Base-by-base conservation (phyloP, 2,329 filamentous ascomycete species). In the Periconia sp. region DNA sequence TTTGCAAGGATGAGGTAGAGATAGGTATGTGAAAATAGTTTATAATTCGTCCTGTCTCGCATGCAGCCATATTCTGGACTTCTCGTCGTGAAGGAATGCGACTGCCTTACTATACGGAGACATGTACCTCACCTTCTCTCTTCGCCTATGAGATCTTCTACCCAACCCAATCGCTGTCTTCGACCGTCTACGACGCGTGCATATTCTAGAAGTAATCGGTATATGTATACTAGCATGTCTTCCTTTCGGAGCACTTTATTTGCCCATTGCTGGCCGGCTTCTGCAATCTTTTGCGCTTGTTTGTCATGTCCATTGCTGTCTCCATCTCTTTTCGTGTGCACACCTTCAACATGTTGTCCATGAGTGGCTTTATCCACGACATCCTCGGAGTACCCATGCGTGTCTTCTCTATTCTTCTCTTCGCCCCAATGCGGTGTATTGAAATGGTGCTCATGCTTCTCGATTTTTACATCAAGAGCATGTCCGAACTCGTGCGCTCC, bases 211-310 rank as follows among this genome's bases (percentile, higher is more conserved):
- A 76, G 26, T 51, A 91, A 60, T 21, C 87, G 73, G 45, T 85
- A 74, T 8, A 84, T 77, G 63, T 91, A 91, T 7, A 90, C 76
- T 61, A 84, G 78, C 85, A 89, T 88, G 61, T 90, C 87, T 57
- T 89, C 86, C 56, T 77, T 80, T 44, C 87, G 73, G 24, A 90
- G 70, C 11, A 87, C 87, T 59, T 73, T 81, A 46, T 83, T 80
- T 0, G 86, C 84, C 88, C 88, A 91, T 22, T 74, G 73, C 60
- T 83, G 82, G 1, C 86, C 86, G 3, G 78, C 80, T 36, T 73
- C 70, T 9, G 87, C 87, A 54, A 92, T 88, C 59, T 74, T 77
- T 63, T 80, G 73, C 0, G 85, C 88, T 3, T 74, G 75, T 1
- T 68, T 70, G 56, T 89, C 86, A 30, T 71, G 69, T 3, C 33